Percentiles rank a stretch among this genome's conserved stretches.
Conservation (phyloP, 2,329 filamentous ascomycete species). For the Venturia pyrina region DNA sequence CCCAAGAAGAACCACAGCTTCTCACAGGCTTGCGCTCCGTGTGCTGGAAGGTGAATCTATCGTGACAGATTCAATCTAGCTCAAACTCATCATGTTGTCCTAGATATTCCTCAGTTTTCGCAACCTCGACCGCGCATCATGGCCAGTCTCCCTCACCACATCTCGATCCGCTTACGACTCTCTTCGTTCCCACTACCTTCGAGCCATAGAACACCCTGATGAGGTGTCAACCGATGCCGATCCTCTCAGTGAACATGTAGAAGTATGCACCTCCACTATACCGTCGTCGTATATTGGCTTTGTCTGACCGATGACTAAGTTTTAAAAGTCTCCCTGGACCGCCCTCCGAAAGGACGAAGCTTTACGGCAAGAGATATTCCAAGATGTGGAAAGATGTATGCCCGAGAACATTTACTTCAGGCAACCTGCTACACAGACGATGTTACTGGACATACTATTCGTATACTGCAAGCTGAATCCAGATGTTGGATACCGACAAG, state of each 20-base stretch:
- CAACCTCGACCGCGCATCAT: constrained; percentile 52
- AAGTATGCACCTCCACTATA: constrained; percentile 36
- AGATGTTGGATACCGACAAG: constrained; percentile 84
- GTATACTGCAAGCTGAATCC: constrained; percentile 91
- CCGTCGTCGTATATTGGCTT: constrained; percentile 20
- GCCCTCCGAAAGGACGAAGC: constrained; percentile 75
- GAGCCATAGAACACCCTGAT: constrained; percentile 75
- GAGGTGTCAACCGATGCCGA: constrained; percentile 66
- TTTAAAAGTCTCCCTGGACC: constrained; percentile 74
- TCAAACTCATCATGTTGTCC: constrained; percentile 14
- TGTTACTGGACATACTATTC: constrained; percentile 83
- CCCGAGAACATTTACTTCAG: constrained; percentile 90
- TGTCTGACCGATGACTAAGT: constrained; percentile 38
- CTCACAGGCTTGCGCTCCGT: constrained; percentile 62
- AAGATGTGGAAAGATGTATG: constrained; percentile 85
- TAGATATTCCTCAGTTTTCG: constrained; percentile 73
- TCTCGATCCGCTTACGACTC: constrained; percentile 65
- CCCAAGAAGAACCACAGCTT: constrained; percentile 2
- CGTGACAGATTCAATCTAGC: constrained; percentile 3
- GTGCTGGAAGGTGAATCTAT: constrained; percentile 73
- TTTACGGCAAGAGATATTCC: constrained; percentile 77
- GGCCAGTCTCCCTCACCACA: constrained; percentile 57
- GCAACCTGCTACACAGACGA: constrained; percentile 63
- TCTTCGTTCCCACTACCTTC: constrained; percentile 63
- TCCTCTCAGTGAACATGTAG: constrained; percentile 73